Evolutionary conservation across 768 basidiomycete genomes (phyloP), one percentile per base, ranked within the genome.

Genomic region (Mycena venus): DNA sequence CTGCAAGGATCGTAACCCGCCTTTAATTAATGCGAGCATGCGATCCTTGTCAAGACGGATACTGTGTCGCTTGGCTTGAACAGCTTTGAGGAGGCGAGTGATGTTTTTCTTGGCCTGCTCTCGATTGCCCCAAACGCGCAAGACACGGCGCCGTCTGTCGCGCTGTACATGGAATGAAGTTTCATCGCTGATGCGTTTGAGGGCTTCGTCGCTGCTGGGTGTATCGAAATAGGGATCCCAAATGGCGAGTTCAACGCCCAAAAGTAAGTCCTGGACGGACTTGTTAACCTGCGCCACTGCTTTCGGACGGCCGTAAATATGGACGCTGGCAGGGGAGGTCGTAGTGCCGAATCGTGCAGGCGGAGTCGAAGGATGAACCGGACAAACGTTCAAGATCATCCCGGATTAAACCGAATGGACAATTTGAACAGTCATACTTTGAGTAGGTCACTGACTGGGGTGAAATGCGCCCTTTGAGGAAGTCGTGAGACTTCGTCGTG

Each of bases 191-290:
- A 77, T 67, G 25, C 53, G 68, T 19, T 27, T 60, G 1, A 77
- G 23, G 10, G 68, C 70, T 17, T 73, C 61, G 42, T 74, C 72
- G 51, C 68, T 47, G 19, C 63, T 44, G 3, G 56, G 9, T 0
- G 59, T 62, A 10, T 77, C 72, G 56, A 77, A 77, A 25, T 71
- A 77, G 8, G 69, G 59, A 65, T 77, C 72, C 72, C 72, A 77
- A 58, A 6, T 23, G 12, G 19, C 29, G 42, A 77, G 15, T 12
- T 77, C 69, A 2, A 8, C 32, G 11, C 75, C 75, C 34, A 77
- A 73, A 19, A 77, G 10, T 14, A 77, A 29, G 53, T 36, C 38
- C 60, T 71, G 68, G 38, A 70, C 69, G n/a, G 62, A 40, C 10
- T 70, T 70, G n/a, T 10, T 25, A 3, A 51, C n/a, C 9, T 21